Percentiles rank a stretch among this genome's conserved stretches.
These are phyloP conservation scores for Citrullus colocynthis DNA, from an alignment of 306 rosid species.

Conservation along the genomic window DNA sequence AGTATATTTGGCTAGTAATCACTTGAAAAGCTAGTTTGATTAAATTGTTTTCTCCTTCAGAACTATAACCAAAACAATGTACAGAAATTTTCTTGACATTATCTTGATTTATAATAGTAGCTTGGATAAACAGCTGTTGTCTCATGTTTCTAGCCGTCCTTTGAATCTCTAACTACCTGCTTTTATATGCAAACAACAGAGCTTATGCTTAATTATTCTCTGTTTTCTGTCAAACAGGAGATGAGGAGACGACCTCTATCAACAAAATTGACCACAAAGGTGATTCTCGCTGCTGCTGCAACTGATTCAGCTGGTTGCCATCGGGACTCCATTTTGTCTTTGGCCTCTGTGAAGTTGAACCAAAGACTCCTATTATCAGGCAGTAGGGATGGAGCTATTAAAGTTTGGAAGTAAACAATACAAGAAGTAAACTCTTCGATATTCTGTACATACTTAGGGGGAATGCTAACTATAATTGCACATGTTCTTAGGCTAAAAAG, in stretches of 20 bases:
- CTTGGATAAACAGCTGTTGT: not conserved
- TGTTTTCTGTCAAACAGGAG: constrained; percentile 44
- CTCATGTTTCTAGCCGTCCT: not conserved
- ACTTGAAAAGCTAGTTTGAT: not conserved
- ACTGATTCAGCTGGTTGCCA: constrained; percentile 92
- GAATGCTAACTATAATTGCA: constrained; percentile 18
- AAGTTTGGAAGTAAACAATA: constrained; percentile 77
- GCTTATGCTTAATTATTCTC: constrained; percentile 4
- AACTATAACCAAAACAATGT: not conserved
- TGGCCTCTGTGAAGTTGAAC: constrained; percentile 89
- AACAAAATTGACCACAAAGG: constrained; percentile 58
- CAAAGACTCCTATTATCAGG: constrained; percentile 79
- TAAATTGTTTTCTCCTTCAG: not conserved
- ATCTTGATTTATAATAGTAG: not conserved
- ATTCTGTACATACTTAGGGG: constrained; percentile 38
- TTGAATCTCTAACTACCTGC: not conserved
- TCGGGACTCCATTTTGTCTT: constrained; percentile 62
- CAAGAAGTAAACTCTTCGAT: not conserved
- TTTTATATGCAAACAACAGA: not conserved
- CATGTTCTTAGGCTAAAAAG: not conserved
- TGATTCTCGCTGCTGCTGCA: constrained; percentile 78
- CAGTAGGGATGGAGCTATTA: constrained; percentile 90
- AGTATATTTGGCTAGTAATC: not conserved
- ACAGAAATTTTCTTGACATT: not conserved
- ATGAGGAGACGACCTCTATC: constrained; percentile 65